phyloP scores from a whole-genome alignment of 1,139 yeast species.

The Lodderomyces orthopsilosis region DNA sequence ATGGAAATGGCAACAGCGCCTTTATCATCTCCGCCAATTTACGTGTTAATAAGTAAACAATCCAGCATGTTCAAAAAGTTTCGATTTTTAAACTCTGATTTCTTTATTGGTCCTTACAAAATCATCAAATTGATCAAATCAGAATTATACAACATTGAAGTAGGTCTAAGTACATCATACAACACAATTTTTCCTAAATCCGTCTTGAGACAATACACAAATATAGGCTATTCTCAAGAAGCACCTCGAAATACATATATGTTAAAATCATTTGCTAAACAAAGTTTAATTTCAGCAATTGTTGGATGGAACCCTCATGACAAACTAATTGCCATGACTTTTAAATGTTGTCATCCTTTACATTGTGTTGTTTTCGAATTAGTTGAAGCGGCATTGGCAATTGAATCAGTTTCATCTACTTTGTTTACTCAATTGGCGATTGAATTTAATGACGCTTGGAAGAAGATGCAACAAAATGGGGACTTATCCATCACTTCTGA shows the following conservation, averaged over 20 bases:
- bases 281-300: background rate
- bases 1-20: no score
- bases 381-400: background rate
- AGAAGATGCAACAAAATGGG: background rate
- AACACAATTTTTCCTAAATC: background rate
- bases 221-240: background rate
- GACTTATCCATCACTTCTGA: no score
- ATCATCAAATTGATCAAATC: background rate
- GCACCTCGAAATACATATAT: background rate
- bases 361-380: constrained; percentile 1
- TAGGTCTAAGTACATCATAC: constrained; percentile 1
- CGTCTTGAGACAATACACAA: background rate
- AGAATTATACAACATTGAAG: background rate
- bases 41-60: background rate
- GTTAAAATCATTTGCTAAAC: background rate
- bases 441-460: background rate
- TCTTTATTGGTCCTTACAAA: background rate
- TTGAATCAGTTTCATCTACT: background rate
- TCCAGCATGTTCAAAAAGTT: background rate
- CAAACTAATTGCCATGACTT: background rate
- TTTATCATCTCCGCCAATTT: background rate
- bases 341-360: background rate
- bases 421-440: background rate
- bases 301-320: background rate
- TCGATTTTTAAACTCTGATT: background rate